These are phyloP conservation scores for Allantophomopsis cytisporea DNA, from an alignment of 2,329 filamentous ascomycete genomes.

Conservation along the genomic window DNA sequence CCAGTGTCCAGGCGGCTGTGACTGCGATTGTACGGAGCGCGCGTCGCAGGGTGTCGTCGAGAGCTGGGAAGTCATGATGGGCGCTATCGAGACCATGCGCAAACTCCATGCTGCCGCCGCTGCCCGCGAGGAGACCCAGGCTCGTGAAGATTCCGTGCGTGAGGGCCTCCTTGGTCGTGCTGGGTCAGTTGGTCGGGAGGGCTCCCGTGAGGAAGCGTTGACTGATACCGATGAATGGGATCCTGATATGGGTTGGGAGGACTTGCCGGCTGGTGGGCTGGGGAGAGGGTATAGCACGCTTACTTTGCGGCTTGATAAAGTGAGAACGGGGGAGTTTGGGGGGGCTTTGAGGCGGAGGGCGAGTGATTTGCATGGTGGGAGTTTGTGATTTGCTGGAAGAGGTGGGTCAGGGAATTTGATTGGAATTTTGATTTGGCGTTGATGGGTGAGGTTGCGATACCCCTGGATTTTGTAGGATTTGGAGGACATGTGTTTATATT, in stretches of 20 bases:
- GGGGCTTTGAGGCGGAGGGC: constrained; percentile 5
- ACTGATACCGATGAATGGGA: constrained; percentile 9
- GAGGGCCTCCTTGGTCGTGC: too few relatives aligned
- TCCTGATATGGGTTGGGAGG: constrained; percentile 9
- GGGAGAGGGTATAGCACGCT: constrained; percentile 13
- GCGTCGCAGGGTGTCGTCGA: constrained; percentile 43
- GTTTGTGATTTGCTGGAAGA: too few relatives aligned
- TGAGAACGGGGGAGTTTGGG: constrained; percentile 15
- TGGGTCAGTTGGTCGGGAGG: background rate
- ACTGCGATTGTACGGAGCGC: constrained; percentile 46
- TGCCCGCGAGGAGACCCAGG: too few relatives aligned
- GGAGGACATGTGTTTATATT: too few relatives aligned
- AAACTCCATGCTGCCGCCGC: constrained; percentile 5
- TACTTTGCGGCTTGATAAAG: constrained; percentile 12
- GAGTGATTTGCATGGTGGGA: too few relatives aligned
- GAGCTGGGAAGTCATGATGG: constrained; percentile 43
- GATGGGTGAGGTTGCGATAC: too few relatives aligned
- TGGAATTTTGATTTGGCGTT: too few relatives aligned
- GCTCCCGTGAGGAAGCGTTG: constrained; percentile 1
- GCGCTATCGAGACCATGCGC: constrained; percentile 17
- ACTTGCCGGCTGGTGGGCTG: constrained; percentile 7
- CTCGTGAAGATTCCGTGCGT: too few relatives aligned
- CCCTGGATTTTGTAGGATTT: too few relatives aligned
- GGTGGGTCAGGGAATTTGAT: too few relatives aligned
- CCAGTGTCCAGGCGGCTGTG: constrained; percentile 48